A percentile compares a stretch with the other conserved stretches of the same genome.
These are phyloP conservation scores for Syzygium aqueum DNA, from an alignment of 345 rosid species.

Conservation along the genomic window DNA sequence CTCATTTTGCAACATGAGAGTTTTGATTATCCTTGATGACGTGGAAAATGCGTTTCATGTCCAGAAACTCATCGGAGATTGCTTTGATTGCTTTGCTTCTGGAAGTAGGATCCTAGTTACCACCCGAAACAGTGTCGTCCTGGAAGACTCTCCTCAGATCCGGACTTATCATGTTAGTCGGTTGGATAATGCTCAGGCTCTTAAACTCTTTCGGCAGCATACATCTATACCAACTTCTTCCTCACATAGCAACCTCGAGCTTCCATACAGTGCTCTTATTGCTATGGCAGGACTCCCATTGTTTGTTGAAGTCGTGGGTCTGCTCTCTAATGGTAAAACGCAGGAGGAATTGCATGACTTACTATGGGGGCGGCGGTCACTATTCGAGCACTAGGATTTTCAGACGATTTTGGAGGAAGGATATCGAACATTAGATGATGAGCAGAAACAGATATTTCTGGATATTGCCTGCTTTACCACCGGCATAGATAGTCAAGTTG, in stretches of 20 bases:
- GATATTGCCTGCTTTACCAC: constrained; percentile 7
- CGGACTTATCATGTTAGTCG: not conserved
- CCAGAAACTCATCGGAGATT: not conserved
- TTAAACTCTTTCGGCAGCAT: not conserved
- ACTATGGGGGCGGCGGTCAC: not conserved
- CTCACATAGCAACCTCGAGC: too few relatives aligned
- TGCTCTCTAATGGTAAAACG: not conserved
- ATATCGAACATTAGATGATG: not conserved
- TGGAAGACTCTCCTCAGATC: not conserved
- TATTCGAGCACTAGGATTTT: not conserved
- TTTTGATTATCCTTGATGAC: constrained; percentile 15
- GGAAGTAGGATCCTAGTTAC: constrained; percentile 14
- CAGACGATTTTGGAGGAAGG: not conserved
- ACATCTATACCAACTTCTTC: too few relatives aligned
- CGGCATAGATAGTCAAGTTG: not conserved
- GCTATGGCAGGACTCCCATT: not conserved
- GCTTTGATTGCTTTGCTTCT: not conserved
- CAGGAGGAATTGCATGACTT: not conserved
- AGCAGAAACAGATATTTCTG: not conserved
- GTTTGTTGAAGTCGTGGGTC: not conserved
- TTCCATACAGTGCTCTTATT: too few relatives aligned
- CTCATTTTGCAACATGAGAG: not conserved
- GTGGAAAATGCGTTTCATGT: not conserved
- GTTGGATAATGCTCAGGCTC: not conserved
- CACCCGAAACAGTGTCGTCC: not conserved